phyloP scores from a whole-genome alignment of 192 early-diverging fungal genomes.

The Phycomyces nitens region DNA sequence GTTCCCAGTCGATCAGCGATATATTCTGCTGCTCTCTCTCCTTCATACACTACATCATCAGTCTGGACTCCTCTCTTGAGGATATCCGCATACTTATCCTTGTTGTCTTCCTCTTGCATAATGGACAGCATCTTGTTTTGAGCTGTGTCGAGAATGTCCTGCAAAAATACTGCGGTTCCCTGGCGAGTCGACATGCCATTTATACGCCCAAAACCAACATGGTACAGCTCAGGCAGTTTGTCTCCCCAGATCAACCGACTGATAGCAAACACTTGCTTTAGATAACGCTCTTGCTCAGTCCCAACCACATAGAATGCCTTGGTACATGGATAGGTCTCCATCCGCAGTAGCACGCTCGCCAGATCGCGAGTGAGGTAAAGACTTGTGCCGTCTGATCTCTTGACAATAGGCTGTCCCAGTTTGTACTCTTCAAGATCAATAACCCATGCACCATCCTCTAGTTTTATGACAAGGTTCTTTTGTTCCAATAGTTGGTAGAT shows the following conservation, averaged over 20 bases:
- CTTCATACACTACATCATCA: constrained; percentile 1
- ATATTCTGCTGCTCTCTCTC: constrained; percentile 47
- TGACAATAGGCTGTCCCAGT: constrained; percentile 70
- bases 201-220: constrained; percentile 89
- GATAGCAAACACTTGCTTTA: constrained; percentile 89
- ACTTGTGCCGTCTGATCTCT: constrained; percentile 80
- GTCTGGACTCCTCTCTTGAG: constrained; percentile 1
- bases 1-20: constrained; percentile 85
- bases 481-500: constrained; percentile 65
- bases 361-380: constrained; percentile 92
- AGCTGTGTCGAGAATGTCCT: constrained; percentile 85
- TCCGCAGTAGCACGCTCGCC: constrained; percentile 77
- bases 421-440: constrained; percentile 74
- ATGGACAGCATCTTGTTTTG: constrained; percentile 71
- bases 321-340: constrained; percentile 71
- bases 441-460: constrained; percentile 71
- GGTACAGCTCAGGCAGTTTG: constrained; percentile 54
- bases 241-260: constrained; percentile 52
- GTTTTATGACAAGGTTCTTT: constrained; percentile 53
- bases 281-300: constrained; percentile 78
- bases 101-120: constrained; percentile 57
- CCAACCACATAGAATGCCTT: constrained; percentile 86
- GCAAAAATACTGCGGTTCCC: constrained; percentile 87
- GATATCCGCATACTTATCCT: constrained; percentile 8
- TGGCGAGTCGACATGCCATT: constrained; percentile 90